Evolutionary conservation across 2,329 filamentous ascomycete genomes (phyloP).

Genomic region (Calycina marina): DNA sequence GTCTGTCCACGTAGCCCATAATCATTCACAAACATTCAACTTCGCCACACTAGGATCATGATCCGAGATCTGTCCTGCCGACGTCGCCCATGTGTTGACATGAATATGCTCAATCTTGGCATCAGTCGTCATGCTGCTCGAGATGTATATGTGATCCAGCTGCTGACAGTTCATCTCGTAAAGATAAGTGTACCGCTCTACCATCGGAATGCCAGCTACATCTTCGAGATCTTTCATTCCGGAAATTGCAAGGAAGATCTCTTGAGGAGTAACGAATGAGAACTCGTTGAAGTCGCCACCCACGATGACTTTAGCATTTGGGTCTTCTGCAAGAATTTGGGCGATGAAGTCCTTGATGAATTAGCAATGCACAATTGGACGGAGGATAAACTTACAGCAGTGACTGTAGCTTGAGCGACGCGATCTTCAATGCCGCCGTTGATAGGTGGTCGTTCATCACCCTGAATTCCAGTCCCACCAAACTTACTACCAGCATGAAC

Average conservation of each 20-base stretch:
- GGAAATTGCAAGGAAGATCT: constrained; percentile 36
- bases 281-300: constrained; percentile 66
- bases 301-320: constrained; percentile 40
- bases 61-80: constrained; percentile 43
- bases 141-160: constrained; percentile 51
- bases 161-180: constrained; percentile 57
- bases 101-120: constrained; percentile 51
- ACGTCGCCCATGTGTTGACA: constrained; percentile 52
- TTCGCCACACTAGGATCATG: constrained; percentile 54
- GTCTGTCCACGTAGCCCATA: no score
- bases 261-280: constrained; percentile 43
- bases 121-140: constrained; percentile 31
- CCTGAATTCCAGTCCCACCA: constrained; percentile 38
- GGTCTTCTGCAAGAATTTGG: constrained; percentile 40
- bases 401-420: constrained; percentile 39
- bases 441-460: not conserved
- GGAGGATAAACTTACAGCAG: constrained; percentile 30
- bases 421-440: constrained; percentile 40
- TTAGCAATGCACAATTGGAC: not conserved
- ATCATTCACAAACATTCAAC: constrained; percentile 42
- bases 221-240: constrained; percentile 48
- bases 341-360: constrained; percentile 34
- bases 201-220: constrained; percentile 32
- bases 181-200: constrained; percentile 56
- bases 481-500: constrained; percentile 56